Evolutionary conservation across 2,329 filamentous ascomycete genomes (phyloP), one percentile per base, ranked within the genome.

Genomic region (Calonectria pseudoturangicola): DNA sequence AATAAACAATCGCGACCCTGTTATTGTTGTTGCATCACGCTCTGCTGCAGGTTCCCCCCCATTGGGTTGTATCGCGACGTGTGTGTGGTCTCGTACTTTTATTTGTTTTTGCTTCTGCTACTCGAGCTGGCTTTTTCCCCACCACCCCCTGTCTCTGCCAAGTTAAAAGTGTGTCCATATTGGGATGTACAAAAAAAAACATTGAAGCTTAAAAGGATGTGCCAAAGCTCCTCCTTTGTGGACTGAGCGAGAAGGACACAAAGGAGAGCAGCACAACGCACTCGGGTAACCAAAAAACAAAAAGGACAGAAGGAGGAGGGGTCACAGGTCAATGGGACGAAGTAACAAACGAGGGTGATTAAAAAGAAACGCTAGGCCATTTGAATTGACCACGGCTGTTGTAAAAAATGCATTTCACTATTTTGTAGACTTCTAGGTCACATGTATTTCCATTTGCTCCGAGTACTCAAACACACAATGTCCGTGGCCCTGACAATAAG

Each of bases 401-500:
- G 54, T 41, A 50, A 66, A 39, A 51, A 25, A 51, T 50, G 45
- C 27, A 66, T 67, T 36, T 39, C 50, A 67, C 54, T 68, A 67
- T 67, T 68, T 71, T 68, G 69, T 50, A 64, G 69, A 68, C 69
- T 62, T 71, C 63, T 47, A 67, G 54, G 45, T 63, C 64, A 54
- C 21, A 71, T 67, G 25, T 60, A 70, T 54, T 70, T 65, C 68
- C 68, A 64, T 65, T 62, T 51, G 62, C 66, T 69, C 74, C 76
- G 66, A 79, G 75, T 71, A 77, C 76, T 72, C 76, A 74, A 70
- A 76, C 67, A 75, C 47, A 74, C 41, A 63, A 63, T 76, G 70
- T 74, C 68, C 62, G 69, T 71, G 68, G 71, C 71, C 74, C 71
- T 73, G 74, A 78, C 66, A 76, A 74, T 69, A 78, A 78, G 77